Evolutionary conservation across 1,284 basidiomycete genomes (phyloP).

Genomic region (Boletus austroedulis): DNA sequence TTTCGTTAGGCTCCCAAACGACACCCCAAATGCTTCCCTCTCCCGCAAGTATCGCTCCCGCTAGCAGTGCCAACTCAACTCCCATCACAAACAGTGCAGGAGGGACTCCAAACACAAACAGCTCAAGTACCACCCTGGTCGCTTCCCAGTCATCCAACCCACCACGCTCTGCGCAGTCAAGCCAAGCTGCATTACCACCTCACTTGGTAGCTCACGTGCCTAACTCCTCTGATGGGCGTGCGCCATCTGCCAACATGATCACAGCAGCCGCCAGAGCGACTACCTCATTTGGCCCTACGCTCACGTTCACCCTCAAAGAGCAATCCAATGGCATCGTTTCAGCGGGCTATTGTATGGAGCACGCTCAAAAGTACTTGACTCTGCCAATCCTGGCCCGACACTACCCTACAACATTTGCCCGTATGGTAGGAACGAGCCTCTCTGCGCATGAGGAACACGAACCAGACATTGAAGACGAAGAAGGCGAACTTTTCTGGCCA

Average conservation of each 20-base stretch:
- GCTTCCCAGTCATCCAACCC: slow-evolving; percentile 29
- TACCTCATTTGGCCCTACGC: slow-evolving; percentile 28
- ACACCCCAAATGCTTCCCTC: slow-evolving; percentile 73
- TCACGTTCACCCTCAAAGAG: slow-evolving; percentile 46
- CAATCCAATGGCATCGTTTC: slow-evolving; percentile 44
- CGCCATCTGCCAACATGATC: slow-evolving; percentile 28
- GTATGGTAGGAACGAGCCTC: slow-evolving; percentile 64
- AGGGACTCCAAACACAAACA: slow-evolving; percentile 44
- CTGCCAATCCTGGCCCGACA: slow-evolving; percentile 61
- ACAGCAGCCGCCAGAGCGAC: slow-evolving; percentile 33
- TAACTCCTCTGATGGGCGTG: slow-evolving; percentile 31
- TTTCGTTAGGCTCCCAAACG: slow-evolving; percentile 42
- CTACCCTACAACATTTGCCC: slow-evolving; percentile 70
- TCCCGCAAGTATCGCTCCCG: slow-evolving; percentile 60
- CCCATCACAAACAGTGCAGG: slow-evolving; percentile 53
- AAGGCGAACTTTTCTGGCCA: slow-evolving; percentile 78
- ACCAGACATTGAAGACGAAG: slow-evolving; percentile 75
- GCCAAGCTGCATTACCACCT: slow-evolving; percentile 29
- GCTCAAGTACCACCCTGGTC: slow-evolving; percentile 26
- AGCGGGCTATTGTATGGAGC: slow-evolving; percentile 47
- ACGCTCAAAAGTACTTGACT: slow-evolving; percentile 54
- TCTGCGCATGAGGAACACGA: slow-evolving; percentile 64
- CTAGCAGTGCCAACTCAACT: slow-evolving; percentile 70
- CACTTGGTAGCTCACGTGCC: slow-evolving; percentile 32
- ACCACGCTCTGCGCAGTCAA: slow-evolving; percentile 25